Conservation (phyloP, 345 rosid genomes). For the Salix viminalis region DNA sequence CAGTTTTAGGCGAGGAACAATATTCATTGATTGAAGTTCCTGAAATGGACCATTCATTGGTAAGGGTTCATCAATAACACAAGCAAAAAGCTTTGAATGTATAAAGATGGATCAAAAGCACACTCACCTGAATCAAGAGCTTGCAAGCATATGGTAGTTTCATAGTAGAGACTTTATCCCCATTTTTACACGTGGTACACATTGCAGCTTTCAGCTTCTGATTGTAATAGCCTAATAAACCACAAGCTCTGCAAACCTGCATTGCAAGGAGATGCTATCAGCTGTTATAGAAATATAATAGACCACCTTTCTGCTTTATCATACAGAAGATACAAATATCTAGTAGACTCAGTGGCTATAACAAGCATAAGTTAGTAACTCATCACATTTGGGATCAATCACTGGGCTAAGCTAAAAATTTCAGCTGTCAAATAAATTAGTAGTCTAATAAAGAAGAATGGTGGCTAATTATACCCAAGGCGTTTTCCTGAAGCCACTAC, state of each 20-base stretch:
- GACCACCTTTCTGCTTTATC: neutral
- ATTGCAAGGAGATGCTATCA: neutral
- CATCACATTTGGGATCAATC: too few relatives aligned
- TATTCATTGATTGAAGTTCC: slow-evolving; percentile 89
- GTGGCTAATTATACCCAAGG: too few relatives aligned
- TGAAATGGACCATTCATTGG: slow-evolving; percentile 13
- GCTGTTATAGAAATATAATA: neutral
- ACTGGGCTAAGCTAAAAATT: too few relatives aligned
- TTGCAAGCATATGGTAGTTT: slow-evolving; percentile 93
- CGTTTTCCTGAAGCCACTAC: too few relatives aligned
- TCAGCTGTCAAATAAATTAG: too few relatives aligned
- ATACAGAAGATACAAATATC: neutral
- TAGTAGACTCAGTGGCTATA: too few relatives aligned
- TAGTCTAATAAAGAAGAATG: too few relatives aligned
- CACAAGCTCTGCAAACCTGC: slow-evolving; percentile 88
- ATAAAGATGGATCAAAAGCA: neutral
- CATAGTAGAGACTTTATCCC: slow-evolving; percentile 74
- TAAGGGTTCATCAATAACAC: neutral
- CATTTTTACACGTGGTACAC: slow-evolving; percentile 77
- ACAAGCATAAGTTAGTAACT: too few relatives aligned
- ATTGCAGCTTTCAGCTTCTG: slow-evolving; percentile 68
- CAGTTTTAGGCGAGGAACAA: slow-evolving; percentile 62
- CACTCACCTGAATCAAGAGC: slow-evolving; percentile 75
- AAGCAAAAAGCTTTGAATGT: neutral
- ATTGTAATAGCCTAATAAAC: slow-evolving; percentile 80